Evolutionary conservation across 2,329 filamentous ascomycete genomes (phyloP).

Genomic region (Verticillium dahliae): DNA sequence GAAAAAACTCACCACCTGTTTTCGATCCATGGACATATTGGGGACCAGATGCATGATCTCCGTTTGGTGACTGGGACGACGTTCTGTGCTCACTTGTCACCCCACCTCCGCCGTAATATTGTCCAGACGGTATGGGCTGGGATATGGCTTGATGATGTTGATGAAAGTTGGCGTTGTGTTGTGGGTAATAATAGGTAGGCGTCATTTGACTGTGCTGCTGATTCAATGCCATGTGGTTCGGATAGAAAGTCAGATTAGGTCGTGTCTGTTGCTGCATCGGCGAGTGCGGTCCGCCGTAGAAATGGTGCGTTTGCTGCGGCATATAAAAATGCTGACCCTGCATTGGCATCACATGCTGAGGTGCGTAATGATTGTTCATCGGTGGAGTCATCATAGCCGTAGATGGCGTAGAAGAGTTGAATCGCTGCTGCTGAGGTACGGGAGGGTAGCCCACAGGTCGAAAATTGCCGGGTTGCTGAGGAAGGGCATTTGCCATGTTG

Average conservation of each 20-base stretch:
- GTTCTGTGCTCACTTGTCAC: constrained; percentile 18
- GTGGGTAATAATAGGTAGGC: constrained; percentile 42
- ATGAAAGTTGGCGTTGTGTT: neutral
- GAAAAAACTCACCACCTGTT: neutral
- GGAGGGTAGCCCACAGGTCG: constrained; percentile 29
- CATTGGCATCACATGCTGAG: constrained; percentile 29
- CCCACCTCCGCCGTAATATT: constrained; percentile 23
- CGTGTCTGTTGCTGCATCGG: constrained; percentile 26
- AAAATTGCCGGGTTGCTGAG: constrained; percentile 26
- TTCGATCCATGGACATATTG: neutral
- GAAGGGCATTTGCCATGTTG: constrained; percentile 35
- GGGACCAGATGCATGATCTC: constrained; percentile 4
- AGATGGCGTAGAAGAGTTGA: constrained; percentile 21
- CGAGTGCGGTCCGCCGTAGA: constrained; percentile 33
- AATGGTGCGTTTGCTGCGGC: constrained; percentile 36
- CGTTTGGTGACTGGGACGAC: constrained; percentile 11
- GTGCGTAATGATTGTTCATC: constrained; percentile 30
- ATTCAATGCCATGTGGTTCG: constrained; percentile 34
- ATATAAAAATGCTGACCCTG: constrained; percentile 39
- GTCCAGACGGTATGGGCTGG: constrained; percentile 24
- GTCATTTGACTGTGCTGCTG: constrained; percentile 24
- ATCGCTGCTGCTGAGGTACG: constrained; percentile 24
- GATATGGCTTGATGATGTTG: constrained; percentile 17
- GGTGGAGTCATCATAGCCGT: constrained; percentile 28
- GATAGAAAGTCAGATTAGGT: constrained; percentile 36